Evolutionary conservation across 2,329 filamentous ascomycete species (phyloP), one percentile per base, ranked within the genome.

Genomic region (Sporothrix pseudoabietina): DNA sequence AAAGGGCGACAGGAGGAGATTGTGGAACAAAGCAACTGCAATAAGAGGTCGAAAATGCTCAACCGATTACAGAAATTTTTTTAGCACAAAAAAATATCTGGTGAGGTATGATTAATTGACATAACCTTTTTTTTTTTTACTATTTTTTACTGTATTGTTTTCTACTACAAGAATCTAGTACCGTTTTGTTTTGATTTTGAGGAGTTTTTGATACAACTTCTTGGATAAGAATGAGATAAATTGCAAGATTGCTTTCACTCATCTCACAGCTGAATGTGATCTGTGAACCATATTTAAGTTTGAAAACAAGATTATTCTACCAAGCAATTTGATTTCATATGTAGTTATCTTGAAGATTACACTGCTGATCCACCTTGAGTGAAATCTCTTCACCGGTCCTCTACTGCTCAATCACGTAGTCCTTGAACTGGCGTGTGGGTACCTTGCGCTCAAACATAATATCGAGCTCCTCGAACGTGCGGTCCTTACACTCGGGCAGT

Each of bases 391-490:
- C 57, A 39, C 8, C 35, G 4, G 3, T 35, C 12, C 44, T 12
- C 19, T 52, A 68, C 63, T 69, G 44, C 44, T 54, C 47, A 54
- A 71, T 71, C 35, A 71, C 69, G 47, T 74, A 76, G 4, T 19
- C 44, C 72, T 71, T 74, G 69, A 77, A 77, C 52, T 76, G 72
- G n/a, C 74, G 74, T 26, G 75, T 75, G 47, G 73, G 71, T 19
- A 77, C 68, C 10, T 72, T 57, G 59, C 74, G 73, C 52, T 73
- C 71, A 75, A 83, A 83, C 75, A 87, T 85, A 47, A 81, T 81
- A 55, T 85, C 83, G 57, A 86, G 78, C 78, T 87, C 84, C 78
- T 87, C 84, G 69, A 86, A 81, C 14, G 82, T 85, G 72, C 83
- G 81, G 41, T 81, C 80, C 69, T 81, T 81, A 2, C 83, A 85